phyloP scores from a whole-genome alignment of 2,329 filamentous ascomycete species.

The Alternaria alternata region DNA sequence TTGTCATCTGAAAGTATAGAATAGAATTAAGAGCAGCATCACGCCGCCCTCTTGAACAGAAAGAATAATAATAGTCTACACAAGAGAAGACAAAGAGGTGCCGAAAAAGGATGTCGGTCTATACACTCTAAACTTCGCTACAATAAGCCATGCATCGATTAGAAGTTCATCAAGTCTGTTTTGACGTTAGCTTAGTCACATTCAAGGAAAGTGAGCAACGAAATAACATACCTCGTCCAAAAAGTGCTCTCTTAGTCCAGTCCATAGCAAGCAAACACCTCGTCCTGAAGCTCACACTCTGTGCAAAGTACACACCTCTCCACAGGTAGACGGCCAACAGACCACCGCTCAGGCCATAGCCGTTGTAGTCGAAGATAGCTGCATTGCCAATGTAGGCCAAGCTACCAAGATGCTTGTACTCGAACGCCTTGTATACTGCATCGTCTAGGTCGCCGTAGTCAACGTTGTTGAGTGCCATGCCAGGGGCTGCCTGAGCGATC shows the following conservation, averaged over 20 bases:
- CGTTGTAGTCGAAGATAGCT: conserved; percentile 89
- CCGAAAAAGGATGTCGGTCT: background rate
- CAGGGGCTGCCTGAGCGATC: conserved; percentile 78
- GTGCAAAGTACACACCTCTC: conserved; percentile 95
- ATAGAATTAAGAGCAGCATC: background rate
- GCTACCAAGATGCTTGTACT: conserved; percentile 90
- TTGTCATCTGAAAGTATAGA: background rate
- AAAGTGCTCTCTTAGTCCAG: conserved; percentile 95
- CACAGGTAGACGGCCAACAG: conserved; percentile 94
- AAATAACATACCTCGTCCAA: conserved; percentile 83
- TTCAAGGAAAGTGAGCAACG: background rate
- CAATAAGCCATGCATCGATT: conserved; percentile 2
- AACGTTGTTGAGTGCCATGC: conserved; percentile 79
- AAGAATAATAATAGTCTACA: background rate
- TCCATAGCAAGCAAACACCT: conserved; percentile 93
- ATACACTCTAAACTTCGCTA: background rate
- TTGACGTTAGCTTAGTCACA: conserved; percentile 6
- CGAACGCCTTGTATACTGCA: conserved; percentile 91
- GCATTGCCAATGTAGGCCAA: conserved; percentile 96
- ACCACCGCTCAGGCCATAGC: conserved; percentile 80
- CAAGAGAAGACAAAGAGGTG: background rate
- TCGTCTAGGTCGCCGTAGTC: conserved; percentile 90
- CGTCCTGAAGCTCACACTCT: conserved; percentile 93
- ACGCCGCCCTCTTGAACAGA: background rate
- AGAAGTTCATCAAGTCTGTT: conserved; percentile 36